Percentiles rank a stretch among this genome's conserved stretches.
These are phyloP conservation scores for Leccinum fuscescens DNA, from an alignment of 1,284 basidiomycete genomes.

Conservation along the genomic window DNA sequence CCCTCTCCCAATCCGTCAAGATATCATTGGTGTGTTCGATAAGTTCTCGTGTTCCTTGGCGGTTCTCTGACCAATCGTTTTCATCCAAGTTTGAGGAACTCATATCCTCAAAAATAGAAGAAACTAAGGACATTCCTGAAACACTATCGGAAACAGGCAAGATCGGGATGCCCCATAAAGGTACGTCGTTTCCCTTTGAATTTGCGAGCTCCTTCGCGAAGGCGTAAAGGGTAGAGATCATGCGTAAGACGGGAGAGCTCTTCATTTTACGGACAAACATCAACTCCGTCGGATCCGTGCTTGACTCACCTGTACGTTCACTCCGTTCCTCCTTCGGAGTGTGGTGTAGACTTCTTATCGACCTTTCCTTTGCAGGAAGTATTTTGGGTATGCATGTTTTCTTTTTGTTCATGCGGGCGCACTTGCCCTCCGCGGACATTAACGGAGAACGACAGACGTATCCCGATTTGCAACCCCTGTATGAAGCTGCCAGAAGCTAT, in stretches of 20 bases:
- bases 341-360: constrained; percentile 1
- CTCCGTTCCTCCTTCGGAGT: background rate
- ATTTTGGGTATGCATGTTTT: constrained; percentile 72
- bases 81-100: constrained; percentile 81
- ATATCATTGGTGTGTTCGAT: constrained; percentile 70
- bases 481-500: constrained; percentile 90
- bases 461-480: constrained; percentile 93
- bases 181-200: constrained; percentile 33
- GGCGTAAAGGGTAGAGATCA: constrained; percentile 67
- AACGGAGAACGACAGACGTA: constrained; percentile 54
- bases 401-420: background rate
- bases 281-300: constrained; percentile 91
- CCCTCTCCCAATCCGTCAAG: constrained; percentile 94
- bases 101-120: constrained; percentile 91
- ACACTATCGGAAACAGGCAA: constrained; percentile 92
- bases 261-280: constrained; percentile 95
- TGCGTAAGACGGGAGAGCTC: constrained; percentile 95
- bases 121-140: constrained; percentile 95
- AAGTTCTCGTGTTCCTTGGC: constrained; percentile 16
- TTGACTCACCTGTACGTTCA: constrained; percentile 83
- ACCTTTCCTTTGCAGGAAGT: constrained; percentile 61
- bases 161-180: constrained; percentile 84
- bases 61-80: background rate
- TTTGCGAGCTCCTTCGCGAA: constrained; percentile 15
- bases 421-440: constrained; percentile 14